Conservation (phyloP, 345 rosid genomes). For the Turnera subulata region DNA sequence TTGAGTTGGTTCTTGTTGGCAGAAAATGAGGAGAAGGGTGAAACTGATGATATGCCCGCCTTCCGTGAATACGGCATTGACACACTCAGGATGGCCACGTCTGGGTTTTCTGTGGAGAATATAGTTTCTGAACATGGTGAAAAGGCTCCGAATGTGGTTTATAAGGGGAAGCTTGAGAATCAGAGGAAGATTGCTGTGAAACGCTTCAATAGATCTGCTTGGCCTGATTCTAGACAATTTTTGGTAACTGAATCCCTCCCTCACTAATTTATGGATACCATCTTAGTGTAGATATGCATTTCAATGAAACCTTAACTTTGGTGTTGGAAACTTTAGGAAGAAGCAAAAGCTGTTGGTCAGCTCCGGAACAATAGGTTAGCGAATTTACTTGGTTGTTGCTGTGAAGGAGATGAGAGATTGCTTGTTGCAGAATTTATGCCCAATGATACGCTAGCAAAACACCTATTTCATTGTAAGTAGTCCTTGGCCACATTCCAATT, state of each 20-base stretch:
- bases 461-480: constrained; percentile 45
- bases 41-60: constrained; percentile 23
- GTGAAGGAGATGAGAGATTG: constrained; percentile 46
- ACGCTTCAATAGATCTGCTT: constrained; percentile 40
- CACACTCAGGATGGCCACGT: constrained; percentile 39
- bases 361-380: constrained; percentile 42
- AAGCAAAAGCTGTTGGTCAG: constrained; percentile 45
- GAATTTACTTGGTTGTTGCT: constrained; percentile 45
- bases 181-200: constrained; percentile 40
- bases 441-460: constrained; percentile 46
- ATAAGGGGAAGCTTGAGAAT: constrained; percentile 40
- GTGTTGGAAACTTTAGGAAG: constrained; percentile 28
- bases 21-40: constrained; percentile 28
- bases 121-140: constrained; percentile 50
- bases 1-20: constrained; percentile 8
- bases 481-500: no score
- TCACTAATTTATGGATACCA: not conserved
- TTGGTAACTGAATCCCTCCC: constrained; percentile 20
- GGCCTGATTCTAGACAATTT: constrained; percentile 45
- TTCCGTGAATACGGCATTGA: constrained; percentile 35
- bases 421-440: constrained; percentile 45
- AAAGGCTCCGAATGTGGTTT: constrained; percentile 44
- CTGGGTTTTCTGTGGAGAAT: constrained; percentile 41
- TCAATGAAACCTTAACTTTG: not conserved
- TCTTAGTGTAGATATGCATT: not conserved